Evolutionary conservation across 2,329 filamentous ascomycete species (phyloP).

Genomic region (Hypomyces perniciosus): DNA sequence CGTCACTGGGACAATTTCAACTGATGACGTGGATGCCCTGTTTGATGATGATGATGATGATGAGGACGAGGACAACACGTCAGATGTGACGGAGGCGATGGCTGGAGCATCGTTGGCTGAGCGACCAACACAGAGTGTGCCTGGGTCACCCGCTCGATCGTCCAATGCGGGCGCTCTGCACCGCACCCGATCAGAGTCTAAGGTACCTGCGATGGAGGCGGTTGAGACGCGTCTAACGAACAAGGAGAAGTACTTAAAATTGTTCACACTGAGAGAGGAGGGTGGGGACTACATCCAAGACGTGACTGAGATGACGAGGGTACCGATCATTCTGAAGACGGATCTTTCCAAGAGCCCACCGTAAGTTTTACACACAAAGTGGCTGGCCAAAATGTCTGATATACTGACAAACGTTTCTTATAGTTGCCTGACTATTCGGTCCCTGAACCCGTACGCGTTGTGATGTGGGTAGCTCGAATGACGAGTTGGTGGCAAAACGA

Average conservation of each 20-base stretch:
- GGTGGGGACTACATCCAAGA: slow-evolving; percentile 97
- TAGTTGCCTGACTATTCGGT: slow-evolving; percentile 78
- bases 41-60: slow-evolving; percentile 69
- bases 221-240: slow-evolving; percentile 76
- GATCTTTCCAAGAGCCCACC: slow-evolving; percentile 98
- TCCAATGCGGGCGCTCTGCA: slow-evolving; percentile 65
- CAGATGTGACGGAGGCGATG: slow-evolving; percentile 84
- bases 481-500: neutral
- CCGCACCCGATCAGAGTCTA: slow-evolving; percentile 90
- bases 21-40: slow-evolving; percentile 87
- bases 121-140: slow-evolving; percentile 90
- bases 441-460: slow-evolving; percentile 71
- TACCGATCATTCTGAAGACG: slow-evolving; percentile 97
- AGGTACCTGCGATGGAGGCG: slow-evolving; percentile 68
- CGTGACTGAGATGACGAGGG: slow-evolving; percentile 92
- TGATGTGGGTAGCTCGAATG: slow-evolving; percentile 21
- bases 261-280: slow-evolving; percentile 87
- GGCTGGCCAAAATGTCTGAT: neutral
- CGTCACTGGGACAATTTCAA: slow-evolving; percentile 89
- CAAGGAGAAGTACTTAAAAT: slow-evolving; percentile 92
- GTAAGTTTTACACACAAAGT: slow-evolving; percentile 57
- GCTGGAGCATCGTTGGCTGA: slow-evolving; percentile 85
- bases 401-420: slow-evolving; percentile 19
- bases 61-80: slow-evolving; percentile 72
- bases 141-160: slow-evolving; percentile 79